Conservation (phyloP, 73 alveolate species). For the Paramecium sonneborni region DNA sequence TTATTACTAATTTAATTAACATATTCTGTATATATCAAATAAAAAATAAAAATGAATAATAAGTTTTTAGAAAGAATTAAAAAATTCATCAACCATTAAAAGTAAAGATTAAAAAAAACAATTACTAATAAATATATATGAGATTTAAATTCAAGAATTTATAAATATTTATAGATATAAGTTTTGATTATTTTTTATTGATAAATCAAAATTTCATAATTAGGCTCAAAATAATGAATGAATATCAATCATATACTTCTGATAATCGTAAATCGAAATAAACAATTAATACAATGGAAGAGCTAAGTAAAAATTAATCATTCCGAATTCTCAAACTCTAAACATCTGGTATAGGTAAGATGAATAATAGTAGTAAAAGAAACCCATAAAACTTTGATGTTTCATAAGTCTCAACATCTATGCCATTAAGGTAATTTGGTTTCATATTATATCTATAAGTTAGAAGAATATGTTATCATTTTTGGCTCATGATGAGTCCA, state of each 20-base stretch:
- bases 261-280: slow-evolving; percentile 22
- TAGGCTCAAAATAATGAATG: background rate
- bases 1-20: too few species aligned
- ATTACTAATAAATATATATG: too few species aligned
- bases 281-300: slow-evolving; percentile 29
- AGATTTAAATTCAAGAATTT: background rate
- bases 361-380: slow-evolving; percentile 3
- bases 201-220: background rate
- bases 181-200: background rate
- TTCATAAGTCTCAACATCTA: slow-evolving; percentile 5
- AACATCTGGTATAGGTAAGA: background rate
- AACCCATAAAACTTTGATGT: slow-evolving; percentile 23
- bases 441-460: background rate
- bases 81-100: too few species aligned
- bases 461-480: slow-evolving; percentile 31
- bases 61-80: too few species aligned
- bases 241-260: slow-evolving; percentile 30
- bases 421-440: slow-evolving; percentile 21
- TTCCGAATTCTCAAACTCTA: slow-evolving; percentile 25
- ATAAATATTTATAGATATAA: background rate
- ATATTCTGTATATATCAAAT: too few species aligned
- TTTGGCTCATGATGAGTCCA: background rate
- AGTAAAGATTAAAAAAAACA: too few species aligned
- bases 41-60: too few species aligned
- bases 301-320: background rate